Evolutionary conservation across 148 eudicot genomes (phyloP).

Genomic region (Chenopodium formosanum): DNA sequence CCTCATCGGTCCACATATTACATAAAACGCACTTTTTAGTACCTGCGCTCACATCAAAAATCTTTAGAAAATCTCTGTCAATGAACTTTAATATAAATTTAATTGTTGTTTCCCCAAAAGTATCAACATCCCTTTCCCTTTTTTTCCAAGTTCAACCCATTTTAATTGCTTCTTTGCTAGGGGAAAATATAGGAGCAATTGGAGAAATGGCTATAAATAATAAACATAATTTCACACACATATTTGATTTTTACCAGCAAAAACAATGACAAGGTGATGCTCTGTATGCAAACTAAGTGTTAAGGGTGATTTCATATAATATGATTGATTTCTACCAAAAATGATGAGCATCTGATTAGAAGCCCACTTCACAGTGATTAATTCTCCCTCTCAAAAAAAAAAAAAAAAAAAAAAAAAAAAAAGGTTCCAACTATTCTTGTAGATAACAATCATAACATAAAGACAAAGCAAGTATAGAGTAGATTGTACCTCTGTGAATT

Average conservation of each 20-base stretch:
- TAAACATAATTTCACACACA: not conserved
- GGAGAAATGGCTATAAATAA: not conserved
- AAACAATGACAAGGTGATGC: not conserved
- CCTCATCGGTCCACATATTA: not conserved
- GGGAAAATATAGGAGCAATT: not conserved
- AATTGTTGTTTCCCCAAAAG: not conserved
- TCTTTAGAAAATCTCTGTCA: not conserved
- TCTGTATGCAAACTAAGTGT: too few species aligned
- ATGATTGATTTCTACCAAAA: too few species aligned
- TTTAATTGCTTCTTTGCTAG: not conserved
- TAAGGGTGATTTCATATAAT: not conserved
- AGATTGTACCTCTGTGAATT: constrained; percentile 79
- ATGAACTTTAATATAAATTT: not conserved
- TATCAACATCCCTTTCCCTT: not conserved
- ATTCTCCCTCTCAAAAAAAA: too few species aligned
- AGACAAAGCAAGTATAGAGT: not conserved
- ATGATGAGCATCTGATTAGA: not conserved
- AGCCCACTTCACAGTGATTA: not conserved
- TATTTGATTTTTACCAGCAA: not conserved
- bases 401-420: too few species aligned
- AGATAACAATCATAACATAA: not conserved
- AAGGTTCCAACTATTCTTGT: not conserved
- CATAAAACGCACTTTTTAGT: not conserved
- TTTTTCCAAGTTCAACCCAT: not conserved
- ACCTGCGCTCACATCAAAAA: not conserved